Base-by-base conservation (phyloP, 768 basidiomycete species). In the Rubroboletus satanas region DNA sequence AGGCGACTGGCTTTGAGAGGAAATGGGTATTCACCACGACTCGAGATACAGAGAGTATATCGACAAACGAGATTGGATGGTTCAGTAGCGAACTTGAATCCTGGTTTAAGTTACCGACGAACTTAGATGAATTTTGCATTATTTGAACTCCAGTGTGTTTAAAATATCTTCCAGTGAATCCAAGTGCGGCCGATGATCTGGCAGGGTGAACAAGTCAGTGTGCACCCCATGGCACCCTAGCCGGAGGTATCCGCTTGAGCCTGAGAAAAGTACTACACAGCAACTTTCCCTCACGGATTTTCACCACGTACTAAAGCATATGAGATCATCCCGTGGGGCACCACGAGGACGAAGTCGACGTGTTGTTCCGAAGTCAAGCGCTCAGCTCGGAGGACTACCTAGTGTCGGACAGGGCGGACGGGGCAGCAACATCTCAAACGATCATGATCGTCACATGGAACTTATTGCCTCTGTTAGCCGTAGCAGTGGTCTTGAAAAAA, bases 401-500 rank as follows among this genome's bases (percentile, higher is more conserved):
- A 36, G 45, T 36, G 10, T 28, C 12, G n/a, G 37, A n/a, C 43
- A 41, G 11, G 36, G 46, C 3, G 35, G 51, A 48, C 62, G 47
- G 43, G 42, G 51, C 7, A 41, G 15, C 32, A 35, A 51, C 43
- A 18, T 18, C 48, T 47, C 56, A 14, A 53, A 41, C 21, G 39
- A 61, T 45, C 55, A 39, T 45, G 48, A 55, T 46, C 61, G 47
- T 53, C 78, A 73, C 42, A 84, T 89, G 83, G 82, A 87, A 54
- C 71, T 79, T 47, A 79, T 90, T 45, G 78, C 88, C 2, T 87
- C 87, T 2, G 81, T 90, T 45, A 90, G 88, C 64, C 78, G 89
- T 38, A 88, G 87, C 61, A 85, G 88, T 59, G 88, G 89, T 10
- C 66, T 90, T 26, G 85, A 85, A 61, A 83, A 80, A 60, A 87